phyloP scores from a whole-genome alignment of 1,284 basidiomycete genomes.

The Flammula alnicola region DNA sequence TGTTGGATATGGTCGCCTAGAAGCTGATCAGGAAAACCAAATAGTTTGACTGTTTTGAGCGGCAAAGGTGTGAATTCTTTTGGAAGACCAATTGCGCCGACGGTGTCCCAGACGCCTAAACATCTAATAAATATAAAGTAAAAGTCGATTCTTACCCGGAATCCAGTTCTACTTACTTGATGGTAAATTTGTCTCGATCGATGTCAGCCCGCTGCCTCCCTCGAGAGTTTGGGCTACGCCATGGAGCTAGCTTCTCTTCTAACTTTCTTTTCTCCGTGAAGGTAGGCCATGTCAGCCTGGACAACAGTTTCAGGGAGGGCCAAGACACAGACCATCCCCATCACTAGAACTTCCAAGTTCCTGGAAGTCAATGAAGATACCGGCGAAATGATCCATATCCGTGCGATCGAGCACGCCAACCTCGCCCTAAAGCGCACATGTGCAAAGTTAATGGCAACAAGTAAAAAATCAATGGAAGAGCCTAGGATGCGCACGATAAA shows the following conservation, averaged over 20 bases:
- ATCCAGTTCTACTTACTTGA: conserved; percentile 53
- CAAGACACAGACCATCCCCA: conserved; percentile 27
- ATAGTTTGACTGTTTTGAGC: conserved; percentile 49
- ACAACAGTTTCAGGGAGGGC: background rate
- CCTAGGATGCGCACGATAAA: conserved; percentile 62
- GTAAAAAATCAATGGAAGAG: background rate
- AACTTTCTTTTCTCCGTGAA: conserved; percentile 47
- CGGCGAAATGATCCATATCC: conserved; percentile 71
- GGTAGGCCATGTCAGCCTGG: background rate
- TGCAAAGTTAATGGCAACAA: background rate
- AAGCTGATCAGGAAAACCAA: conserved; percentile 63
- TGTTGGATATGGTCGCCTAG: conserved; percentile 67
- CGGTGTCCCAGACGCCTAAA: conserved; percentile 75
- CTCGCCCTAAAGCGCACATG: conserved; percentile 46
- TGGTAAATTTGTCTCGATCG: conserved; percentile 52
- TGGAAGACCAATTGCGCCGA: conserved; percentile 69
- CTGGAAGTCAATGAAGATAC: conserved; percentile 64
- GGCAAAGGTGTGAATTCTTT: conserved; percentile 56
- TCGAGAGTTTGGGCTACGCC: conserved; percentile 51
- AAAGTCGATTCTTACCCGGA: too few species aligned
- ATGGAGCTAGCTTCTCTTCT: conserved; percentile 51
- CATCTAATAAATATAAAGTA: conserved; percentile 46
- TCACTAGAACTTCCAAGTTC: conserved; percentile 59
- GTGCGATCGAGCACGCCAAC: conserved; percentile 68
- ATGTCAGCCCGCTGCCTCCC: conserved; percentile 56